Evolutionary conservation across 805 yeast species (phyloP).

Genomic region (Clavispora phyllophila): DNA sequence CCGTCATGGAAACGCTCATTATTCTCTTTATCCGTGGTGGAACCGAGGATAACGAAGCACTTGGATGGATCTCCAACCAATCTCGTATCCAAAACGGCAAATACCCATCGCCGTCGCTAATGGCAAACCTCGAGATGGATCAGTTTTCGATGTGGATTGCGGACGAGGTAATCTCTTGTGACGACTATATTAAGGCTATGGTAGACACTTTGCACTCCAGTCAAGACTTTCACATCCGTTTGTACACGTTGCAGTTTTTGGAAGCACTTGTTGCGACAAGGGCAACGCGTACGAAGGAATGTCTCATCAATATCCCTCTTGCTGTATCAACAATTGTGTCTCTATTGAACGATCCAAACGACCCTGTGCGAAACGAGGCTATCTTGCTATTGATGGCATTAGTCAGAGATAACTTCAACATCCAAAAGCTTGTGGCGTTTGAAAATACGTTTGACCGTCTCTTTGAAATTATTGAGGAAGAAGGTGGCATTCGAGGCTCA

Average conservation of each 20-base stretch:
- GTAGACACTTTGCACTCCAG: slow-evolving; percentile 44
- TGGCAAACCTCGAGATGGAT: slow-evolving; percentile 57
- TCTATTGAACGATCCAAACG: slow-evolving; percentile 47
- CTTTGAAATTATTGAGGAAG: slow-evolving; percentile 74
- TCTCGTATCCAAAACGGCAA: slow-evolving; percentile 71
- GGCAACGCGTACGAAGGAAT: slow-evolving; percentile 66
- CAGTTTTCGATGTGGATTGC: slow-evolving; percentile 93
- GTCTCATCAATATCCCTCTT: slow-evolving; percentile 66
- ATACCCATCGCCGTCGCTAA: slow-evolving; percentile 67
- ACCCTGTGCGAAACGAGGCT: slow-evolving; percentile 86
- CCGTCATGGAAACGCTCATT: slow-evolving; percentile 78
- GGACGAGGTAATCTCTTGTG: slow-evolving; percentile 75
- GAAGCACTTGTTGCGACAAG: slow-evolving; percentile 81
- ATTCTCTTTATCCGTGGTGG: slow-evolving; percentile 73
- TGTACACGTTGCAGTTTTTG: slow-evolving; percentile 78
- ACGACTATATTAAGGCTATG: slow-evolving; percentile 22
- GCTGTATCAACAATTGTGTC: slow-evolving; percentile 73
- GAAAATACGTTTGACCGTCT: slow-evolving; percentile 85
- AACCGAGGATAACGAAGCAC: slow-evolving; percentile 55
- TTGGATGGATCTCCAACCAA: slow-evolving; percentile 71
- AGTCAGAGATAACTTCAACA: slow-evolving; percentile 74
- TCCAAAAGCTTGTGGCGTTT: slow-evolving; percentile 90
- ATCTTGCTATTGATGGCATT: slow-evolving; percentile 78
- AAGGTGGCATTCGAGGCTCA: slow-evolving; percentile 87
- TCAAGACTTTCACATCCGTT: slow-evolving; percentile 66